Evolutionary conservation across 192 early-diverging fungal genomes (phyloP).

Genomic region (Obelidium mucronatum): DNA sequence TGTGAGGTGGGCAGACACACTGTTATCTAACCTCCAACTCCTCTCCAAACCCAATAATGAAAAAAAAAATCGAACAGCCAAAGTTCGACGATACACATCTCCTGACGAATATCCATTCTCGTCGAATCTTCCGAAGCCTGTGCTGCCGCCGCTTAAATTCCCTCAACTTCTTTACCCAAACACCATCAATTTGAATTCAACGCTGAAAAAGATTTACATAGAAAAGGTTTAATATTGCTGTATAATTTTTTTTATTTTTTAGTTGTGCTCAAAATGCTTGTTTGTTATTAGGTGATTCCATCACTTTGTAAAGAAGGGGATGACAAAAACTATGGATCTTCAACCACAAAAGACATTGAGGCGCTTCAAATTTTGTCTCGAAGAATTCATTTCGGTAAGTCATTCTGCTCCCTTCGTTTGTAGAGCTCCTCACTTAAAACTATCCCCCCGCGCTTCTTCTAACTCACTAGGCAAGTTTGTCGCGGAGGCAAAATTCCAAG

Average conservation of each 20-base stretch:
- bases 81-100: conserved; percentile 81
- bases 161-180: conserved; percentile 77
- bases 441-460: neutral
- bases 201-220: conserved; percentile 84
- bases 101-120: conserved; percentile 98
- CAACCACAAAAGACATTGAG: conserved; percentile 94
- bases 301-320: conserved; percentile 75
- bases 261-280: neutral
- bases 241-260: conserved; percentile 36
- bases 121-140: conserved; percentile 77
- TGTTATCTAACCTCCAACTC: too few species aligned
- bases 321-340: conserved; percentile 91
- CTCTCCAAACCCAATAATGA: too few species aligned
- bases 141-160: conserved; percentile 84
- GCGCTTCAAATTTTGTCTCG: conserved; percentile 90
- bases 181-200: conserved; percentile 85
- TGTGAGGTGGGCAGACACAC: neutral
- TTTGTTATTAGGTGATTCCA: conserved; percentile 50
- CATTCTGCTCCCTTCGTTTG: neutral
- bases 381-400: conserved; percentile 91
- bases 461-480: conserved; percentile 83
- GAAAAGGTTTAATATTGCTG: too few species aligned
- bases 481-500: conserved; percentile 96
- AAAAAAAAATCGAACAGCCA: conserved; percentile 49
- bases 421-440: neutral